A percentile compares a stretch with the other conserved stretches of the same genome.
Evolutionary conservation across 2,329 filamentous ascomycete genomes (phyloP).

Genomic region (Aplosporella prunicola): DNA sequence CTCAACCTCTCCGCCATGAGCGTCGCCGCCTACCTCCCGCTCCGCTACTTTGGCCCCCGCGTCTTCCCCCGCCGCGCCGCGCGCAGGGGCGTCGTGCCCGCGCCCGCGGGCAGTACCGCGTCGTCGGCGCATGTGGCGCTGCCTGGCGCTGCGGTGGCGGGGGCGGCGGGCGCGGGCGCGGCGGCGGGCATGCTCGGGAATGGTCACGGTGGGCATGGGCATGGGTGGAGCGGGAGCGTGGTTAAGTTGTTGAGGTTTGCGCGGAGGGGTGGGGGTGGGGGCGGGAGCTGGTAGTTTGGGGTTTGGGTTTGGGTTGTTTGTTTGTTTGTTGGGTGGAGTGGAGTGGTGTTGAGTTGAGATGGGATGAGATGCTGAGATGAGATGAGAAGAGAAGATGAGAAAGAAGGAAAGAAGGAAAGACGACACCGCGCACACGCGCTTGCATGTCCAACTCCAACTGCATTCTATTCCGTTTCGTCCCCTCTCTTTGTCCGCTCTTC

Average conservation of each 20-base stretch:
- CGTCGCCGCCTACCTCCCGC: conserved; percentile 7
- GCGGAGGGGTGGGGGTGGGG: conserved; percentile 7
- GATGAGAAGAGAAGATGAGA: background rate
- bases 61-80: conserved; percentile 9
- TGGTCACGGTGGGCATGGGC: background rate
- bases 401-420: background rate
- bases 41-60: conserved; percentile 8
- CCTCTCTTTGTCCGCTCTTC: too few species aligned
- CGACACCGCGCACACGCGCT: too few species aligned
- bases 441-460: too few species aligned
- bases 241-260: conserved; percentile 6
- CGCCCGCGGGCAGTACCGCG: too few species aligned
- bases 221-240: conserved; percentile 9
- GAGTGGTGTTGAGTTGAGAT: too few species aligned
- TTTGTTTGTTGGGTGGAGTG: too few species aligned
- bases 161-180: conserved; percentile 1
- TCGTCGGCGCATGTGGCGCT: too few species aligned
- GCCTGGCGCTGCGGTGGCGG: conserved; percentile 4
- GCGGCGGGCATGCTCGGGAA: too few species aligned
- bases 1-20: conserved; percentile 7
- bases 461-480: too few species aligned
- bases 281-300: conserved; percentile 4
- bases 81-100: too few species aligned
- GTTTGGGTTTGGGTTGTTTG: too few species aligned
- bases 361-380: background rate